These are phyloP conservation scores for Henningerozyma blattae DNA, from an alignment of 805 yeast species.

Conservation along the genomic window DNA sequence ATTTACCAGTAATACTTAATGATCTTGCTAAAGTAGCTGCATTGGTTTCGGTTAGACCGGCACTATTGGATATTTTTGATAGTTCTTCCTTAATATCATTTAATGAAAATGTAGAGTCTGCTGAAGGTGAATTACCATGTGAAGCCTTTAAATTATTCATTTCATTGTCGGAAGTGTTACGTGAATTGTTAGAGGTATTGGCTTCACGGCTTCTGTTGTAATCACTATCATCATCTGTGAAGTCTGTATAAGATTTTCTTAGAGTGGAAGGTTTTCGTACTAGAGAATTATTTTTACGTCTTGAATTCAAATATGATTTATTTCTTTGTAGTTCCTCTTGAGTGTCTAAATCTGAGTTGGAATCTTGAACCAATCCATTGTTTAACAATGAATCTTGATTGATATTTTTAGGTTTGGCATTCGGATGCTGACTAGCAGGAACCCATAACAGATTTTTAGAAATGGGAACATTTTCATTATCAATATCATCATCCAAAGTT, in stretches of 20 bases:
- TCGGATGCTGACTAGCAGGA: constrained; percentile 89
- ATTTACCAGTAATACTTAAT: constrained; percentile 46
- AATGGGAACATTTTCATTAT: too few relatives aligned
- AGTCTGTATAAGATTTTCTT: constrained; percentile 19
- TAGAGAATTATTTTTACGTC: constrained; percentile 9
- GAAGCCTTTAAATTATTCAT: neutral
- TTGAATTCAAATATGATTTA: constrained; percentile 1
- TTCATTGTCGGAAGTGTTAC: neutral
- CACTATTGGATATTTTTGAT: constrained; percentile 56
- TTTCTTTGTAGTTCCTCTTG: constrained; percentile 1
- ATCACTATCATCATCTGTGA: constrained; percentile 20
- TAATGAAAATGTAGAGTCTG: constrained; percentile 37
- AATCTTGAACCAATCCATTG: constrained; percentile 46
- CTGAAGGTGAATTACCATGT: neutral
- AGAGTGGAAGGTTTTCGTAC: constrained; percentile 21
- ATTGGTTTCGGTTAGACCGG: constrained; percentile 65
- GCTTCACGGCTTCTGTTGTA: constrained; percentile 21
- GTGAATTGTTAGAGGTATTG: constrained; percentile 14
- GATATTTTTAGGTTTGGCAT: constrained; percentile 82
- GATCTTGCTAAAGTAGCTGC: constrained; percentile 75
- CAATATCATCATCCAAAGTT: too few relatives aligned
- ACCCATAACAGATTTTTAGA: constrained; percentile 74
- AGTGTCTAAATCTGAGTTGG: constrained; percentile 1
- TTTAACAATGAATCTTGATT: too few relatives aligned
- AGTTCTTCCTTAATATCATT: constrained; percentile 62